Evolutionary conservation across 495 filamentous ascomycete species (phyloP), one percentile per base, ranked within the genome.

Genomic region (Extremus antarcticus): DNA sequence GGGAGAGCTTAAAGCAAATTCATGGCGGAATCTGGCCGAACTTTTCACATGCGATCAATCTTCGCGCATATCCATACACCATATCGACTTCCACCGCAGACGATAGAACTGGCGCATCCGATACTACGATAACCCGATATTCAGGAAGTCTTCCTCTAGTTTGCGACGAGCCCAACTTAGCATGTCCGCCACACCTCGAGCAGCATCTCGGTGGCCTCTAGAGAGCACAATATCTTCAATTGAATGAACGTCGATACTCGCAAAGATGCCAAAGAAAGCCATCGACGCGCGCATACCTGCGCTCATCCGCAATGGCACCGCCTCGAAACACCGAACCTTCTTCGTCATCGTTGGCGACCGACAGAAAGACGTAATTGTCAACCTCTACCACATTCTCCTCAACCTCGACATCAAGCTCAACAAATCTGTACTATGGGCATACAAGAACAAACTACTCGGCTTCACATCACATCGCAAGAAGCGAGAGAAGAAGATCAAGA

Each of bases 401-500:
- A 84, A 79, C 61, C 82, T 84, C 63, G 88, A 95, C 66, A 78
- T 95, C 57, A 94, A 92, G 71, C 83, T 92, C 67, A 97, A 96
- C 73, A 97, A 96, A 70, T 90, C 85, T 11, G 89, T 99, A 2
- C 75, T 99, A 16, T 99, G 94, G 94, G 90, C 94, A n/a, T 99
- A 99, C 73, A 96, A 97, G 72, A 94, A 95, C 68, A 90, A 97
- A 67, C 78, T 99, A 1, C 74, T 99, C 25, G 89, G 89, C 25
- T 98, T 98, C 69, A 92, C 88, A 11, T 80, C 86, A 70, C 89
- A 99, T 70, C 86, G 94, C 19, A 94, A 94, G 74, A 97, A 99
- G 80, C 84, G 92, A 53, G 94, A 99, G 65, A 84, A 84, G 60
- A 97, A 94, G 71, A 96, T 99, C 68, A 94, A 91, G 73, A 95